Percentiles rank a stretch among this genome's conserved stretches.
Conservation (phyloP, 2,329 filamentous ascomycete genomes). For the Bipolaris sorokiniana region DNA sequence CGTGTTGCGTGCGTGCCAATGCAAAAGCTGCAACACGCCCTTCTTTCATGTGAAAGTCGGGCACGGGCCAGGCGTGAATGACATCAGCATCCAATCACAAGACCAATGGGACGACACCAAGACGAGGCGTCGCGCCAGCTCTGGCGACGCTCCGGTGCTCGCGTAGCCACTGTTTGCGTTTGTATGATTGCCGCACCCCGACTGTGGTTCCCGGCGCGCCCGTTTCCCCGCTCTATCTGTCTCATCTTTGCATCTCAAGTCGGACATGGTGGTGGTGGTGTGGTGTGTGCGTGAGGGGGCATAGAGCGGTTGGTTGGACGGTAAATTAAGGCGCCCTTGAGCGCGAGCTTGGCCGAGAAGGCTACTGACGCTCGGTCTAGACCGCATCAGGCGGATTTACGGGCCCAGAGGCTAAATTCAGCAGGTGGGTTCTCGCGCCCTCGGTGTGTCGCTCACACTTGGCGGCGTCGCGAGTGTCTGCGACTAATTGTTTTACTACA, state of each 20-base stretch:
- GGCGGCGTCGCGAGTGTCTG: background rate
- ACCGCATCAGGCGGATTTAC: background rate
- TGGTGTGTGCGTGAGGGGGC: background rate
- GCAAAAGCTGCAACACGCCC: background rate
- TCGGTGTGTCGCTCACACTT: background rate
- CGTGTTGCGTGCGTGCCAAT: slow-evolving; percentile 10
- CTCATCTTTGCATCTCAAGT: background rate
- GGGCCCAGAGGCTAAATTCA: background rate
- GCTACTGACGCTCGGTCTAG: background rate
- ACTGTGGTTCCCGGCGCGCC: background rate
- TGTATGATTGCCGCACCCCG: background rate
- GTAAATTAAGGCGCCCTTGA: background rate
- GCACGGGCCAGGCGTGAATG: slow-evolving; percentile 15
- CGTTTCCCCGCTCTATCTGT: background rate
- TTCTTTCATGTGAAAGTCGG: slow-evolving; percentile 23
- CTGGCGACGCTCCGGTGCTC: background rate
- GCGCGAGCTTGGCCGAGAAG: background rate
- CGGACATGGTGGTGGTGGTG: too few relatives aligned
- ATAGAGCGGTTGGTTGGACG: background rate
- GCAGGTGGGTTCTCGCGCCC: background rate
- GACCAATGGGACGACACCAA: background rate
- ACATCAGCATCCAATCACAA: slow-evolving; percentile 17
- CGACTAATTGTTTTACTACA: background rate
- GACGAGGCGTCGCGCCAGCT: too few relatives aligned
- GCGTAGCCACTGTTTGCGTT: background rate